A percentile compares a stretch with the other conserved stretches of the same genome.
Evolutionary conservation across 164 flowering plant species (phyloP).

Genomic region (Berberis vulgaris): DNA sequence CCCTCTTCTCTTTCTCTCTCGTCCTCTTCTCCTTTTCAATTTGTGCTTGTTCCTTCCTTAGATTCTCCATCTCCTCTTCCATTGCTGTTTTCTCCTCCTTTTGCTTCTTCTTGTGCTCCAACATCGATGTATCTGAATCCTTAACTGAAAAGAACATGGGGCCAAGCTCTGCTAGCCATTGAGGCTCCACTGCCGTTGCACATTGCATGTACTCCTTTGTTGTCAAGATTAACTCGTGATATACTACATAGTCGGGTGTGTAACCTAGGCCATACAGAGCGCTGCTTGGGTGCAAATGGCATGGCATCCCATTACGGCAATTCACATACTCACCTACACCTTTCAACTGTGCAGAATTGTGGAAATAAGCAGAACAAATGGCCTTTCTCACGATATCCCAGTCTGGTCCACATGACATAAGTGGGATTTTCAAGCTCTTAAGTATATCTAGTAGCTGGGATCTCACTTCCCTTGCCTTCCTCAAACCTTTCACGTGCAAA

Average conservation of each 20-base stretch:
- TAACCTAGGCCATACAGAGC: slow-evolving; percentile 73
- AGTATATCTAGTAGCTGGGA: slow-evolving; percentile 81
- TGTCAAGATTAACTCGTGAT: slow-evolving; percentile 77
- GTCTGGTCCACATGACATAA: slow-evolving; percentile 61
- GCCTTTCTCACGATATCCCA: slow-evolving; percentile 80
- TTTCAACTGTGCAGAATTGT: slow-evolving; percentile 75
- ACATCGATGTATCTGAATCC: slow-evolving; percentile 70
- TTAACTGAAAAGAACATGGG: slow-evolving; percentile 88
- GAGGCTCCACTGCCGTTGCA: slow-evolving; percentile 82
- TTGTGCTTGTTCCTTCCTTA: slow-evolving; percentile 56
- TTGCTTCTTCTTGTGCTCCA: slow-evolving; percentile 79
- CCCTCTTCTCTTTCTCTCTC: slow-evolving; percentile 45
- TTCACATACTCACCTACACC: slow-evolving; percentile 86
- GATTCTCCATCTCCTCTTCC: slow-evolving; percentile 89
- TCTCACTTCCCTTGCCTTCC: slow-evolving; percentile 87
- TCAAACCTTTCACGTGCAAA: slow-evolving; percentile 74
- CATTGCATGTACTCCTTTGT: slow-evolving; percentile 92
- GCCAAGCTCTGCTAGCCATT: slow-evolving; percentile 90
- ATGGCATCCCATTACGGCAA: slow-evolving; percentile 78
- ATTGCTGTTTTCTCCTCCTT: slow-evolving; percentile 76
- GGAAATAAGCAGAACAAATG: slow-evolving; percentile 87
- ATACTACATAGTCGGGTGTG: slow-evolving; percentile 82
- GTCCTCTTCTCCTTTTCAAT: slow-evolving; percentile 30
- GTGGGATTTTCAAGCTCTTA: slow-evolving; percentile 56
- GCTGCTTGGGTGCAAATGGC: slow-evolving; percentile 83